These are phyloP conservation scores for Crassisporium funariophilum DNA, from an alignment of 768 basidiomycete genomes.

Conservation along the genomic window DNA sequence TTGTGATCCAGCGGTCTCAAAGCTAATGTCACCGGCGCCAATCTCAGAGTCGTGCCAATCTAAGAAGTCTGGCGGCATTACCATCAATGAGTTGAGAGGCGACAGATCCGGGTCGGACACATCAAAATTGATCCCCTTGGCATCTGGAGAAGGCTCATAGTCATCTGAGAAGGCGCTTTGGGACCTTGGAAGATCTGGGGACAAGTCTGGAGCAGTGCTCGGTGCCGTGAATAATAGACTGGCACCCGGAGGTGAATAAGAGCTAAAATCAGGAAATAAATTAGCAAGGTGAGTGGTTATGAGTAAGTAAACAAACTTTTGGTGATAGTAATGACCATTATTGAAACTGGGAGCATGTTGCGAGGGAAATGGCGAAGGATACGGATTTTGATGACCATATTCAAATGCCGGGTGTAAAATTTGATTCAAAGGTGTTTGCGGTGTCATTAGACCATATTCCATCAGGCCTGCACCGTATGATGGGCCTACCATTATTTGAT, in stretches of 20 bases:
- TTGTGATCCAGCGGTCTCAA: neutral
- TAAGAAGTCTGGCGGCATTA: too few relatives aligned
- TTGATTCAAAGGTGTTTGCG: neutral
- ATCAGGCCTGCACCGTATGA: neutral
- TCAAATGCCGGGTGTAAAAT: neutral
- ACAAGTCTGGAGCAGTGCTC: neutral
- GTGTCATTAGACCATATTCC: neutral
- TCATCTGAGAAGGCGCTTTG: too few relatives aligned
- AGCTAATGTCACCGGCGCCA: neutral
- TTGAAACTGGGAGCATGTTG: neutral
- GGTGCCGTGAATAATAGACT: neutral
- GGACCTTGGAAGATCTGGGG: neutral
- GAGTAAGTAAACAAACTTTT: too few relatives aligned
- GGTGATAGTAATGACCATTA: neutral
- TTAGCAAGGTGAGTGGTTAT: too few relatives aligned
- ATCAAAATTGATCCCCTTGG: too few relatives aligned
- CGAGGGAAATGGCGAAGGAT: neutral
- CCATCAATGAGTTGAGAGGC: too few relatives aligned
- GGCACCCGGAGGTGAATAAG: neutral
- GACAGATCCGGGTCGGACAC: too few relatives aligned
- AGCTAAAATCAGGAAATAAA: neutral
- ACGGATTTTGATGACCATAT: neutral
- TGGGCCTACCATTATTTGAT: neutral
- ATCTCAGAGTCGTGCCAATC: neutral
- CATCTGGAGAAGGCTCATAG: too few relatives aligned